A percentile compares a stretch with the other conserved stretches of the same genome.
Evolutionary conservation across 208 protist species (phyloP).

Genomic region (Crithidia acanthocephali): DNA sequence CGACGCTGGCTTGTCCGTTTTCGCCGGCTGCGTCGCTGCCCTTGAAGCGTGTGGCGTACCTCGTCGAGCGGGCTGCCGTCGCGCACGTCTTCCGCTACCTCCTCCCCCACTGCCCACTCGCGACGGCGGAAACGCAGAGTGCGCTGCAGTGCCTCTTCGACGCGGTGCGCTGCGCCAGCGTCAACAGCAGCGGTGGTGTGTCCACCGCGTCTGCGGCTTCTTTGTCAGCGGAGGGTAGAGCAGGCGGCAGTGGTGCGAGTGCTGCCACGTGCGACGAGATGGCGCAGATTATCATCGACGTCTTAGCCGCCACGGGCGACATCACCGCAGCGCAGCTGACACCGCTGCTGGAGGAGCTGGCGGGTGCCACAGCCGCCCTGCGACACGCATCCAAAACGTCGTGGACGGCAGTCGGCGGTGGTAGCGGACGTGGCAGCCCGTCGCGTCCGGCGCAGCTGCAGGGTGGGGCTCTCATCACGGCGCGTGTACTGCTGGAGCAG

Average conservation of each 20-base stretch:
- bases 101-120: slow-evolving; percentile 47
- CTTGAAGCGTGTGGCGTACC: slow-evolving; percentile 42
- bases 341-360: slow-evolving; percentile 58
- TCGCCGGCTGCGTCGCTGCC: slow-evolving; percentile 10
- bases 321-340: slow-evolving; percentile 54
- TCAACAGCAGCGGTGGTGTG: not conserved
- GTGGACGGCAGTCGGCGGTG: not conserved
- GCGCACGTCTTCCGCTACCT: slow-evolving; percentile 57
- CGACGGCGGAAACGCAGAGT: slow-evolving; percentile 9
- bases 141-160: slow-evolving; percentile 45
- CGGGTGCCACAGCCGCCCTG: slow-evolving; percentile 38
- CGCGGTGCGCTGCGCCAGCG: slow-evolving; percentile 35
- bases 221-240: not conserved
- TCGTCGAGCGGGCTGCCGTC: slow-evolving; percentile 58
- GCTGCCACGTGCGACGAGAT: slow-evolving; percentile 52
- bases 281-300: slow-evolving; percentile 56
- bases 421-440: not conserved
- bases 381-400: not conserved
- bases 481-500: slow-evolving; percentile 56
- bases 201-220: not conserved
- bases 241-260: slow-evolving; percentile 13
- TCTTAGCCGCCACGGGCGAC: slow-evolving; percentile 45
- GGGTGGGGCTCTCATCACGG: slow-evolving; percentile 49
- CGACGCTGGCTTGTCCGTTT: not conserved
- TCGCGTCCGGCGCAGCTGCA: slow-evolving; percentile 2